Conservation (phyloP, 2,329 filamentous ascomycete genomes). For the Colletotrichum coccodes region DNA sequence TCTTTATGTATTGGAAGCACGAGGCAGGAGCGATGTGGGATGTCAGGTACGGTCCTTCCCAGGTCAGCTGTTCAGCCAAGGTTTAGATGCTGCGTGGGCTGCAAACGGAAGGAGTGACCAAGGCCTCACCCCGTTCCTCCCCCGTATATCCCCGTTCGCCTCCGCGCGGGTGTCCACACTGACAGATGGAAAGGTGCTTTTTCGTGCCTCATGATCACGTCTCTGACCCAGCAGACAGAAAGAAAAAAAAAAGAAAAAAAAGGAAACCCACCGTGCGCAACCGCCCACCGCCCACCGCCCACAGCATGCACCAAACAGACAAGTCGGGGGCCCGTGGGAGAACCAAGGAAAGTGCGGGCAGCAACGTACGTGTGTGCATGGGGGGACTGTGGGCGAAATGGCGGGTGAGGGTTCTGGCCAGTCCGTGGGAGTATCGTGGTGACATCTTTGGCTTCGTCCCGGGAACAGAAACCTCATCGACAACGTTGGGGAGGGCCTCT, state of each 20-base stretch:
- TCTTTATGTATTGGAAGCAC: conserved; percentile 3
- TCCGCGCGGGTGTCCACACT: conserved; percentile 23
- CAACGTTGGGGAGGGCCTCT: neutral
- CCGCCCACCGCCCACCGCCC: neutral
- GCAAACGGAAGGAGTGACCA: neutral
- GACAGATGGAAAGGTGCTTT: conserved; percentile 24
- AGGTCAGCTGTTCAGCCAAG: neutral
- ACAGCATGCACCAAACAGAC: conserved; percentile 13
- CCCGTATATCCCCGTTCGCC: conserved; percentile 31
- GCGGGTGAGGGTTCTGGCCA: conserved; percentile 23
- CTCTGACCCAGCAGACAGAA: conserved; percentile 9
- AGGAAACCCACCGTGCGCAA: neutral
- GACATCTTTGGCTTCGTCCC: neutral
- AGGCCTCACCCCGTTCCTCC: conserved; percentile 11
- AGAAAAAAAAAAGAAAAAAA: neutral
- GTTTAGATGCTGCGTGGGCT: neutral
- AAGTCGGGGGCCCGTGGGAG: conserved; percentile 33
- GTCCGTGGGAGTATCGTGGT: no score
- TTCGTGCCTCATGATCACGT: conserved; percentile 30
- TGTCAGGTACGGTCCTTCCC: neutral
- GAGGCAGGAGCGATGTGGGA: neutral
- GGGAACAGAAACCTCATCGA: neutral
- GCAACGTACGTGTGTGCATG: conserved; percentile 12
- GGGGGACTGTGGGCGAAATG: conserved; percentile 17
- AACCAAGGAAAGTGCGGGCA: conserved; percentile 24